Conservation (phyloP, 2,329 filamentous ascomycete genomes). For the Arthrobotrys pseudoclavata region DNA sequence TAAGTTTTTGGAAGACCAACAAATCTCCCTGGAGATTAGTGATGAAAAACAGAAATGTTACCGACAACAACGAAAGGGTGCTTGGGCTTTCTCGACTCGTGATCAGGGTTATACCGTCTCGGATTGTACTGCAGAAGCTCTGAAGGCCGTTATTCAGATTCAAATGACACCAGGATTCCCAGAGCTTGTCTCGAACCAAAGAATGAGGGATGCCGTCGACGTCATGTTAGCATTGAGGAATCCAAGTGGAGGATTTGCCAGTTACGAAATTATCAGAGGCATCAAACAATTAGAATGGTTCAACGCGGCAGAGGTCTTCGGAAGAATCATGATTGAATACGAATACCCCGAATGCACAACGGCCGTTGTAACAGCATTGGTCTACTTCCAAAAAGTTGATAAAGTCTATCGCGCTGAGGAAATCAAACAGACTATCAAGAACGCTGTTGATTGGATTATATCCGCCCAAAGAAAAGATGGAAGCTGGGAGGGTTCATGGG, state of each 20-base stretch:
- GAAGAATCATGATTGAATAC: constrained; percentile 97
- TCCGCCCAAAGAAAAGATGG: constrained; percentile 82
- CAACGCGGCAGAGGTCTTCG: constrained; percentile 97
- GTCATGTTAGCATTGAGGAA: constrained; percentile 94
- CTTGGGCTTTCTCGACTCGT: constrained; percentile 94
- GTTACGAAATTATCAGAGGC: constrained; percentile 87
- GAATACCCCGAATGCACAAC: constrained; percentile 99
- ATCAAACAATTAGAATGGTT: constrained; percentile 83
- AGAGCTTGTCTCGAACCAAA: constrained; percentile 78
- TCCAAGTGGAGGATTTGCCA: constrained; percentile 81
- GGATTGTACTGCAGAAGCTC: constrained; percentile 90
- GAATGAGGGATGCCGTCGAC: constrained; percentile 89
- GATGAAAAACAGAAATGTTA: constrained; percentile 84
- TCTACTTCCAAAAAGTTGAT: constrained; percentile 83
- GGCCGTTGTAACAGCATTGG: constrained; percentile 88
- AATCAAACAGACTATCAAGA: constrained; percentile 78
- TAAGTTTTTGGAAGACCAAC: constrained; percentile 88
- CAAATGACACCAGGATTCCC: constrained; percentile 84
- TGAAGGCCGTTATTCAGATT: constrained; percentile 87
- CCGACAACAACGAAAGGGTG: constrained; percentile 89
- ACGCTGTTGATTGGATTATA: constrained; percentile 86
- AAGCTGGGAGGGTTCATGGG: constrained; percentile 98
- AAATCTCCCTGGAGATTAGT: constrained; percentile 83
- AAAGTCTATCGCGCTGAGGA: constrained; percentile 83
- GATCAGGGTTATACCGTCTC: constrained; percentile 95